Conservation (phyloP, 352 stramenopile species). For the Phytophthora palmivora region DNA sequence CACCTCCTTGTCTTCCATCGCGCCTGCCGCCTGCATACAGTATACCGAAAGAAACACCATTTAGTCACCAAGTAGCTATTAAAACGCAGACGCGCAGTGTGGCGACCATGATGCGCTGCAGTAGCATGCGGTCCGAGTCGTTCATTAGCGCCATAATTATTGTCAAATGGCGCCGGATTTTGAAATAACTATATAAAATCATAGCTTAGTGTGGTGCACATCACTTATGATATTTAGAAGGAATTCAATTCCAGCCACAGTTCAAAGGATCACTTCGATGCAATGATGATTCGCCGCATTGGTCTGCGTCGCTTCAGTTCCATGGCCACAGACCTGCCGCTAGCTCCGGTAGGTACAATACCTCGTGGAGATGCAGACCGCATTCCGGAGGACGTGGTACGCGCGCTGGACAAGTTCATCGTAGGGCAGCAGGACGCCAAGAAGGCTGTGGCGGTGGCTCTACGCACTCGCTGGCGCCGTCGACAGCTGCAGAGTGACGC, state of each 20-base stretch:
- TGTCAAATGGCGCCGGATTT: conserved; percentile 33
- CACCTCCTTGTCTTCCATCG: conserved; percentile 74
- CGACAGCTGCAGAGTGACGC: conserved; percentile 92
- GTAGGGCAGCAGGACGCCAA: conserved; percentile 97
- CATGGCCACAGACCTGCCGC: conserved; percentile 24
- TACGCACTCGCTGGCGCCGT: conserved; percentile 97
- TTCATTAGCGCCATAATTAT: conserved; percentile 52
- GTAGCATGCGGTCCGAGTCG: conserved; percentile 75
- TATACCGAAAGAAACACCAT: neutral
- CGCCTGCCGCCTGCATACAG: conserved; percentile 55
- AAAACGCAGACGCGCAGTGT: neutral
- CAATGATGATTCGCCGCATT: conserved; percentile 27
- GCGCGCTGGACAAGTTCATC: conserved; percentile 96
- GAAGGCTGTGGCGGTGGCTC: conserved; percentile 97
- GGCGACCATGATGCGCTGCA: conserved; percentile 77
- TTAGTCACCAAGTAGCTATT: neutral
- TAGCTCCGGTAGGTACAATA: conserved; percentile 7
- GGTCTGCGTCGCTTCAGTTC: conserved; percentile 33
- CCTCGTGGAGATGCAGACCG: conserved; percentile 44
- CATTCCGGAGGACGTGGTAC: conserved; percentile 93
- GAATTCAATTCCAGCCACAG: conserved; percentile 12
- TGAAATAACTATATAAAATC: neutral
- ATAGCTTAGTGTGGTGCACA: conserved; percentile 9
- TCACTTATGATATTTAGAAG: neutral
- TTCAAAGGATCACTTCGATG: conserved; percentile 17